Percentiles rank a stretch among this genome's conserved stretches.
phyloP scores from a whole-genome alignment of 345 rosid species.

The Acer campestre region DNA sequence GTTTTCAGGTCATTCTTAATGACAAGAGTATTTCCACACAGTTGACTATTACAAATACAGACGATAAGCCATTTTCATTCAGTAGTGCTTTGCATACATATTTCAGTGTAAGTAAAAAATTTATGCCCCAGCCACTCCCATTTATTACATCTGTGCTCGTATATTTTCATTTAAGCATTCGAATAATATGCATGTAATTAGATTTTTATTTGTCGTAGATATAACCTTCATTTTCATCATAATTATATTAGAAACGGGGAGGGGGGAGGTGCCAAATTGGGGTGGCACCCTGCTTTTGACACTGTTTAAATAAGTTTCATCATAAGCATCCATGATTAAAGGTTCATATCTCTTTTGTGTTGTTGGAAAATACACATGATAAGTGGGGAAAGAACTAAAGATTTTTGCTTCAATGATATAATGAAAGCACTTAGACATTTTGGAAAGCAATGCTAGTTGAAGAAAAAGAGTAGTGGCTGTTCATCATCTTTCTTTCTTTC shows the following conservation, averaged over 20 bases:
- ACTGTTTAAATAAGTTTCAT: not conserved
- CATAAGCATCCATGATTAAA: not conserved
- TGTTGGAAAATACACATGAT: not conserved
- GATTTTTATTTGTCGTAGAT: not conserved
- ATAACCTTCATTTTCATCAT: not conserved
- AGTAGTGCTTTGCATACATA: slow-evolving; percentile 83
- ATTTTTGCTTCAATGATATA: not conserved
- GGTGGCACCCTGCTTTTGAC: not conserved
- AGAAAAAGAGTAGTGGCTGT: not conserved
- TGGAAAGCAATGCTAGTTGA: not conserved
- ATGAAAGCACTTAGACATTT: not conserved
- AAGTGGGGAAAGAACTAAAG: not conserved
- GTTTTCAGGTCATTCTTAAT: slow-evolving; percentile 61
- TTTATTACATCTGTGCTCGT: not conserved
- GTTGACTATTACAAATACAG: slow-evolving; percentile 70
- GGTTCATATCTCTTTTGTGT: not conserved
- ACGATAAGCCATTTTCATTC: slow-evolving; percentile 79
- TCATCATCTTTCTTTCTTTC: not conserved
- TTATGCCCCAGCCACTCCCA: not conserved
- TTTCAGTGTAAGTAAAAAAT: slow-evolving; percentile 53
- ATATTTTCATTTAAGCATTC: slow-evolving; percentile 18
- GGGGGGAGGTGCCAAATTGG: not conserved
- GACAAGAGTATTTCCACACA: slow-evolving; percentile 77
- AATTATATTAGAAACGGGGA: not conserved
- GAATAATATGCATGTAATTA: slow-evolving; percentile 6